Evolutionary conservation across 371 early-diverging fungal genomes (phyloP), one percentile per base, ranked within the genome.

Genomic region (Mucor circinelloides): DNA sequence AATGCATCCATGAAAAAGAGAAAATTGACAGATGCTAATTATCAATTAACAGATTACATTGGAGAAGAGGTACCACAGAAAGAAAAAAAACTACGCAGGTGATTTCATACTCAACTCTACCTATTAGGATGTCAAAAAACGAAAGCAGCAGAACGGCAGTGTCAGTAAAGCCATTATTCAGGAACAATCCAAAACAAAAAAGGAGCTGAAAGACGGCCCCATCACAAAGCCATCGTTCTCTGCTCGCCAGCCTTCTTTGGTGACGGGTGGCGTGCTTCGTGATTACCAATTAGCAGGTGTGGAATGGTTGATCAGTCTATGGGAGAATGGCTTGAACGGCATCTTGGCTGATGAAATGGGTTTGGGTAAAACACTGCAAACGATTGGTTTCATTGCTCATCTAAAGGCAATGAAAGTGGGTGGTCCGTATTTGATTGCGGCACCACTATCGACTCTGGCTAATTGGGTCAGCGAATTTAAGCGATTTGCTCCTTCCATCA

Each of bases 331-430:
- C 30, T 86, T 99, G 28, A 99, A 99, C 72, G 97, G 99, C 31
- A 99, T 99, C 71, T 77, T 99, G 46, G 99, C 99, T 15, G 98
- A 99, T 79, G 98, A 99, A 73, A 99, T 99, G 99, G 99, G 98
- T 54, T 85, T 99, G 27, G 96, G 95, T 66, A 96, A 96, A 91
- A 99, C 99, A 0, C 79, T 99, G 40, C 99, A 99, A 85, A 94
- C 96, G 0, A 98, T 99, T 60, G 86, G 95, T 12, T 95, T 98
- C 68, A 81, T 99, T 34, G 91, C 93, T 30, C 92, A 90, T 78
- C 82, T 95, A 63, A 87, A 89, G 57, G 93, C 93, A 59, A 87
- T 89, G 74, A 82, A 89, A 63, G 93, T 95, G n/a, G 87, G 91
- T 80, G 98, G 97, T 2, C 98, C 99, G 2, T 96, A 93, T 72